Evolutionary conservation across 176 grass and related monocot species (phyloP).

Genomic region (Musa itinerans): DNA sequence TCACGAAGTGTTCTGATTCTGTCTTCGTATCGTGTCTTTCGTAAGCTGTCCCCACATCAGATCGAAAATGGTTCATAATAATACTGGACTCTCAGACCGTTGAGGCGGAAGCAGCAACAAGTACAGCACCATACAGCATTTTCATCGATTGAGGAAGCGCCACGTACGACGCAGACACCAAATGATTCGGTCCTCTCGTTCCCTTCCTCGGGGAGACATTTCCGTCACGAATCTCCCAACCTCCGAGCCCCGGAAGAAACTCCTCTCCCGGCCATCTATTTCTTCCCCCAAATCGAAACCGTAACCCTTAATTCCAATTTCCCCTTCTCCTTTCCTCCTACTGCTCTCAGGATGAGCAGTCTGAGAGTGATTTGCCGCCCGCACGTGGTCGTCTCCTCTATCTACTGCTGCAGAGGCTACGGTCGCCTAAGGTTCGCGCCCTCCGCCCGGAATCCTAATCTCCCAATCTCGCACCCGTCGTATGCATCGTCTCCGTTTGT

Average conservation of each 20-base stretch:
- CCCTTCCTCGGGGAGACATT: background rate
- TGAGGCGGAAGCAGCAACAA: background rate
- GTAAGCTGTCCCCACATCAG: too few relatives aligned
- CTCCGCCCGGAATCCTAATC: constrained; percentile 18
- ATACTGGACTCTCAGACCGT: too few relatives aligned
- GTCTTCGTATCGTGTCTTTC: too few relatives aligned
- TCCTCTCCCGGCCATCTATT: background rate
- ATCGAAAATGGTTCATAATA: too few relatives aligned
- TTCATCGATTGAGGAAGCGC: background rate
- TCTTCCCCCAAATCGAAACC: background rate
- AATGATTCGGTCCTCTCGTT: background rate
- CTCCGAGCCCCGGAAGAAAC: background rate
- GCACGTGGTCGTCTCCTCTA: constrained; percentile 32
- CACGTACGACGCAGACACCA: background rate
- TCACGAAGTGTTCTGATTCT: too few relatives aligned
- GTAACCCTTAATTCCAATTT: background rate
- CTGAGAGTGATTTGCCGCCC: constrained; percentile 32
- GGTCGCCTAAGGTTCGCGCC: constrained; percentile 26
- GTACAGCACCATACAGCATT: background rate
- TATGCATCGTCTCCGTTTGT: constrained; percentile 37
- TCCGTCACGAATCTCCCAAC: constrained; percentile 14
- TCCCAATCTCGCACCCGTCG: constrained; percentile 29
- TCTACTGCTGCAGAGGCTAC: constrained; percentile 32
- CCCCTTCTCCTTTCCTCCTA: background rate
- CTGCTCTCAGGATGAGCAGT: constrained; percentile 48